Conservation (phyloP, 805 yeast species). For the Saturnispora galanensis region DNA sequence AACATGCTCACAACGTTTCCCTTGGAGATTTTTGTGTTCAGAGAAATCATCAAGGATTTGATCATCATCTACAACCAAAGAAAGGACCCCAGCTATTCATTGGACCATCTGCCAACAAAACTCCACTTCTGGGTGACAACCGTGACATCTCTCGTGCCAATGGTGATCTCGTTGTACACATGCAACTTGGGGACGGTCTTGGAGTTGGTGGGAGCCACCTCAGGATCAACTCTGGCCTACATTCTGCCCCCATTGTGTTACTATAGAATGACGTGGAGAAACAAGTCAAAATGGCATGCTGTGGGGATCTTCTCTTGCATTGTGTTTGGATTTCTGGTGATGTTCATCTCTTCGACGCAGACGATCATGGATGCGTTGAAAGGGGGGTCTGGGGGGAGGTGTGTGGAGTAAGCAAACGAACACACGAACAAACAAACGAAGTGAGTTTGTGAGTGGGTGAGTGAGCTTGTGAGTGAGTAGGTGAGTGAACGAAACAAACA, state of each 20-base stretch:
- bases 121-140: constrained; percentile 62
- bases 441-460: too few species aligned
- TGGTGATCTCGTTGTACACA: constrained; percentile 67
- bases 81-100: constrained; percentile 11
- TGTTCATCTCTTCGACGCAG: constrained; percentile 74
- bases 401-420: constrained; percentile 25
- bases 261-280: constrained; percentile 48
- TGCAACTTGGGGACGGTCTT: constrained; percentile 85
- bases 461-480: too few species aligned
- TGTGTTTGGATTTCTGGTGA: constrained; percentile 62
- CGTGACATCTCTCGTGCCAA: constrained; percentile 51
- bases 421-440: too few species aligned
- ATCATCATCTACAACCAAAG: constrained; percentile 23
- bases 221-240: constrained; percentile 88
- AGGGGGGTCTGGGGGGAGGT: constrained; percentile 35
- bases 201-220: constrained; percentile 86
- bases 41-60: constrained; percentile 76
- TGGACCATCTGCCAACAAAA: constrained; percentile 25
- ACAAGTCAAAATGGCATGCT: constrained; percentile 33
- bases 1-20: constrained; percentile 93
- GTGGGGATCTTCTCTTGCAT: constrained; percentile 53
- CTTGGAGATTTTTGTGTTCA: constrained; percentile 76
- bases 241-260: constrained; percentile 83
- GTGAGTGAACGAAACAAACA: too few species aligned
- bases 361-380: constrained; percentile 43